Base-by-base conservation (phyloP, 2,329 filamentous ascomycete species). In the Fusarium praegraminearum region DNA sequence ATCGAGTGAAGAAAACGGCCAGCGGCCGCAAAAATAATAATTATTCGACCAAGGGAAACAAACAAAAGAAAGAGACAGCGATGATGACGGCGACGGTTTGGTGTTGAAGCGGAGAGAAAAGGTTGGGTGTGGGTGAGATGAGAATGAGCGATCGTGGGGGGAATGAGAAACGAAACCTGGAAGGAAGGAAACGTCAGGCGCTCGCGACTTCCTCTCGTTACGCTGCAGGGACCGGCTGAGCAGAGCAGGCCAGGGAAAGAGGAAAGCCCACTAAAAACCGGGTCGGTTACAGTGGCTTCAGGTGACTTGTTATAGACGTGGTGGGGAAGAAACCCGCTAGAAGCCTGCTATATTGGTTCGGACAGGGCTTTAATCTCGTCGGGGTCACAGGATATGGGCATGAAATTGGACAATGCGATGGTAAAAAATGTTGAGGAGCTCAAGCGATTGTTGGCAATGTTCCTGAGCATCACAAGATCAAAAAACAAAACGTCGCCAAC, bases 191-290 rank as follows among this genome's bases (percentile, higher is more conserved):
- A 62, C 62, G 68, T 72, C 66, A 73, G 71, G 68, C 62, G 70
- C 58, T 53, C 58, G 45, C 56, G 65, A 57, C 59, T 54, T 69
- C 57, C 44, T 52, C 40, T 58, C 55, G 58, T 58, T 47, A 9
- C 59, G 71, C 73, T 75, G 73, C 73, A 75, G 73, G 73, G 73
- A 74, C 73, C 69, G 70, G 67, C 62, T 69, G 68, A 70, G 58
- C 20, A 44, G 22, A 62, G 49, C 28, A 63, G 35, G 22, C 58
- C 49, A 59, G 53, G 28, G 33, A 36, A 65, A 12, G 30, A 46
- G 22, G 30, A 54, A 41, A 65, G 56, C 66, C 60, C 65, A 70
- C 69, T 69, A 71, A 60, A 57, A 59, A 63, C 70, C 69, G 70
- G 72, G 65, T 67, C 72, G 68, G 70, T 57, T 64, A 62, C 68